phyloP scores from a whole-genome alignment of 2,329 filamentous ascomycete genomes.

The Colletotrichum graminicola region DNA sequence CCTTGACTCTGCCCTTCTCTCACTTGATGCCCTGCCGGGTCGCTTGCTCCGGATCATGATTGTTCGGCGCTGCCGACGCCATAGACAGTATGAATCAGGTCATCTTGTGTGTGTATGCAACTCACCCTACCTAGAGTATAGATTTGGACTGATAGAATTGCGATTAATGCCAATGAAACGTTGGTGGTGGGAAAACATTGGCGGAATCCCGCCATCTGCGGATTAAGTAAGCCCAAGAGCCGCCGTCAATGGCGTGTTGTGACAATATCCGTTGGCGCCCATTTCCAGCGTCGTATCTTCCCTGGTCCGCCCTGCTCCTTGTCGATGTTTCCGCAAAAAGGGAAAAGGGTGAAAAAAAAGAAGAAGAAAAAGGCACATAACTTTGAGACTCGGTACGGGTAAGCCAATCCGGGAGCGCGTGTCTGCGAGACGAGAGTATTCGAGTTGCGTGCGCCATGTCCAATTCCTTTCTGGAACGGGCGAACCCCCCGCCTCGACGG shows the following conservation, averaged over 20 bases:
- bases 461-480: conserved; percentile 50
- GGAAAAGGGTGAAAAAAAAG: too few relatives aligned
- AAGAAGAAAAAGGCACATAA: not conserved
- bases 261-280: not conserved
- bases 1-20: conserved; percentile 52
- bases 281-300: not conserved
- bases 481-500: conserved; percentile 61
- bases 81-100: too few relatives aligned
- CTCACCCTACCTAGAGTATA: not conserved
- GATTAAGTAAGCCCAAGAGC: conserved; percentile 24
- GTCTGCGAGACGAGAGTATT: conserved; percentile 22
- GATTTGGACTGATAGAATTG: not conserved
- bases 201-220: conserved; percentile 34
- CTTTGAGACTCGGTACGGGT: not conserved
- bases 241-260: not conserved
- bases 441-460: conserved; percentile 14
- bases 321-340: not conserved
- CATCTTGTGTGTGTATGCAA: too few relatives aligned
- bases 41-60: too few relatives aligned
- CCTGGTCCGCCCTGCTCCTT: too few relatives aligned
- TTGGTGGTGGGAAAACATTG: conserved; percentile 21
- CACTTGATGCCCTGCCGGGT: conserved; percentile 52
- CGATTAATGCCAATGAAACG: not conserved
- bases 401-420: not conserved
- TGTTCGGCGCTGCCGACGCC: not conserved